phyloP scores from a whole-genome alignment of 306 rosid species.

The Arachis stenosperma region DNA sequence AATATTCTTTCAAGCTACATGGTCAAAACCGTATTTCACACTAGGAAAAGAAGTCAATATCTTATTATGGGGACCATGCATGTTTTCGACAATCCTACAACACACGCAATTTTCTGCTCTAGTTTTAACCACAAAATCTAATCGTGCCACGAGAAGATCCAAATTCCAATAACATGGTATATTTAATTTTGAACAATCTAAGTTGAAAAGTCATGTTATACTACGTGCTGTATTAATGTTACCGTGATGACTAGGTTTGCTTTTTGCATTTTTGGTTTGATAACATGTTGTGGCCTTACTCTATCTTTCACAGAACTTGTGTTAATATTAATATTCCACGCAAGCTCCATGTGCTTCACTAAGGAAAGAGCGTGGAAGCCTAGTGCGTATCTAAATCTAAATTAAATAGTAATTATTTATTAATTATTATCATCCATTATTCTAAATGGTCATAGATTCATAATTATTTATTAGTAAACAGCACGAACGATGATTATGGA shows the following conservation, averaged over 20 bases:
- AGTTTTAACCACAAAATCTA: background rate
- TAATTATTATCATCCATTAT: background rate
- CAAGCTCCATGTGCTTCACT: slow-evolving; percentile 48
- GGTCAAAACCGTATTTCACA: too few species aligned
- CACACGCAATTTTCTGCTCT: too few species aligned
- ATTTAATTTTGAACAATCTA: background rate
- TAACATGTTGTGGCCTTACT: background rate
- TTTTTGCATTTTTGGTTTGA: background rate
- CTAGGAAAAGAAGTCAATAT: too few species aligned
- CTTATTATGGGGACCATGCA: too few species aligned
- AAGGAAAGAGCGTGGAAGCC: slow-evolving; percentile 36
- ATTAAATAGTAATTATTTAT: too few species aligned
- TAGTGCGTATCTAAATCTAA: background rate
- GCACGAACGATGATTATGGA: background rate
- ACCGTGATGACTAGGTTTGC: background rate
- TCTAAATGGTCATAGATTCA: background rate
- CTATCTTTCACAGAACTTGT: background rate
- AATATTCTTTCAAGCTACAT: too few species aligned
- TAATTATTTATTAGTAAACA: slow-evolving; percentile 1
- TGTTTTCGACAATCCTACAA: too few species aligned
- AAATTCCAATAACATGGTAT: background rate
- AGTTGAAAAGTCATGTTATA: background rate
- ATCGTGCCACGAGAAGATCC: background rate
- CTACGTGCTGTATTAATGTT: background rate
- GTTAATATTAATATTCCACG: background rate